Percentiles rank a stretch among this genome's conserved stretches.
phyloP scores from a whole-genome alignment of 305 asterid species.

The Fraxinus platypoda region DNA sequence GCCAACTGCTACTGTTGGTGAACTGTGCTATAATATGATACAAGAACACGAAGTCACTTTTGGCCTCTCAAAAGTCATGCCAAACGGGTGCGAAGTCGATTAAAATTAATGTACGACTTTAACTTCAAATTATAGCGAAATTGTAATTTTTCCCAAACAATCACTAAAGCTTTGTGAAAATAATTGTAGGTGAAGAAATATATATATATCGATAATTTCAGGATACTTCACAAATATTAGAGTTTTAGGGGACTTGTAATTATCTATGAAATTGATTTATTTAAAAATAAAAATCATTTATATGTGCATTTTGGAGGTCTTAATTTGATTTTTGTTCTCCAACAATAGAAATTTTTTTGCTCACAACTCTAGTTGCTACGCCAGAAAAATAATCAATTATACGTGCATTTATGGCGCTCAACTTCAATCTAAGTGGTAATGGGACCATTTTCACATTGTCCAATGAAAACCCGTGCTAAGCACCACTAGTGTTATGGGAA shows the following conservation, averaged over 20 bases:
- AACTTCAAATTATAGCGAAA: too few relatives aligned
- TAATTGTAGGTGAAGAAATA: neutral
- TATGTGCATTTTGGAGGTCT: neutral
- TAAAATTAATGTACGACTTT: too few relatives aligned
- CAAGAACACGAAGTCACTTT: neutral
- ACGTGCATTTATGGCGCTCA: neutral
- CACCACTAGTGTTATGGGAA: neutral
- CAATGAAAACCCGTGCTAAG: neutral
- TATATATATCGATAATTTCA: neutral
- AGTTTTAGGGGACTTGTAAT: neutral
- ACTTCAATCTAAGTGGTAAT: neutral
- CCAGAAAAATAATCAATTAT: neutral
- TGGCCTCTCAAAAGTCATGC: neutral
- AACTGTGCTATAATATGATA: neutral
- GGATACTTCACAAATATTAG: neutral
- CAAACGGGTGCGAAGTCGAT: too few relatives aligned
- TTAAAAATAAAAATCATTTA: neutral
- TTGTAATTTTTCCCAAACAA: neutral
- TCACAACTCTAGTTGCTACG: neutral
- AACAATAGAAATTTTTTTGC: neutral
- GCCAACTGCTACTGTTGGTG: neutral
- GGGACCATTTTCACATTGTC: neutral
- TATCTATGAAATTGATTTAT: neutral
- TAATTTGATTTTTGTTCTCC: neutral
- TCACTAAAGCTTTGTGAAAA: neutral